phyloP scores from a whole-genome alignment of 2,329 filamentous ascomycete species.

The Didymella segeticola region DNA sequence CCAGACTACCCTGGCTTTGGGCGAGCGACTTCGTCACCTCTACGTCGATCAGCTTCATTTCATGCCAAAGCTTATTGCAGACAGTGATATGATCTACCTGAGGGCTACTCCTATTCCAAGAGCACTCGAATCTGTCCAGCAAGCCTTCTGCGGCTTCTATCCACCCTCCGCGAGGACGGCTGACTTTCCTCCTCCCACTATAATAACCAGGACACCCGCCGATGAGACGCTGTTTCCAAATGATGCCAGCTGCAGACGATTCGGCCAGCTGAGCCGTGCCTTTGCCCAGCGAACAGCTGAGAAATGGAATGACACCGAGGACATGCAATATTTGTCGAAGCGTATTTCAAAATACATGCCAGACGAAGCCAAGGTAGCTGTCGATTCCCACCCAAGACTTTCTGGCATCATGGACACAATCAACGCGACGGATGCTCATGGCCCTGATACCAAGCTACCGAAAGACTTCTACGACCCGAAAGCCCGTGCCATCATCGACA shows the following conservation, averaged over 20 bases:
- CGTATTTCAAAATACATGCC: conserved; percentile 88
- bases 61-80: conserved; percentile 54
- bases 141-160: conserved; percentile 58
- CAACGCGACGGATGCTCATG: conserved; percentile 87
- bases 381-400: conserved; percentile 83
- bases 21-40: conserved; percentile 56
- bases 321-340: conserved; percentile 84
- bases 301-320: conserved; percentile 64
- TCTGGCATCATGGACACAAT: conserved; percentile 94
- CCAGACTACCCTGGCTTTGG: conserved; percentile 57
- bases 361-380: conserved; percentile 69
- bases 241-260: conserved; percentile 56
- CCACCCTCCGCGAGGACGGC: conserved; percentile 52
- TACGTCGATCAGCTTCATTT: conserved; percentile 59
- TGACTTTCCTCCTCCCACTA: conserved; percentile 52
- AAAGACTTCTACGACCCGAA: conserved; percentile 85
- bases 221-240: conserved; percentile 61
- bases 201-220: conserved; percentile 53
- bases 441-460: conserved; percentile 78
- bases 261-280: conserved; percentile 55
- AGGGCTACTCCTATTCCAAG: conserved; percentile 58
- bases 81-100: conserved; percentile 54
- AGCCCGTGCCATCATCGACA: conserved; percentile 71
- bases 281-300: conserved; percentile 57
- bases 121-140: conserved; percentile 59